Evolutionary conservation across 1,284 basidiomycete species (phyloP).

Genomic region (Cutaneotrichosporon dermatis): DNA sequence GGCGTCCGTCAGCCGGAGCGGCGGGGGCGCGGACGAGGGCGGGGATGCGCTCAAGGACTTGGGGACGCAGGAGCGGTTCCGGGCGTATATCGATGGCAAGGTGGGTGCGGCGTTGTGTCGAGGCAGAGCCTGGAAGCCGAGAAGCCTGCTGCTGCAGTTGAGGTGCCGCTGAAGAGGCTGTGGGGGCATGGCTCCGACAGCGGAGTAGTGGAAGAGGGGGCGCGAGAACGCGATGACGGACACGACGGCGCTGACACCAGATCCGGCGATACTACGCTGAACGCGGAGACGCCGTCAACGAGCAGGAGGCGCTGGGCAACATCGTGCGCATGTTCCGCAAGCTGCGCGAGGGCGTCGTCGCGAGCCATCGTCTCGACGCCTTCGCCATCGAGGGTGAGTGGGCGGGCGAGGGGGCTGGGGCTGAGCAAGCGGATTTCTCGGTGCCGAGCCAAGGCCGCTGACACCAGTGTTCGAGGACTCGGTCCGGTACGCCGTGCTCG

Average conservation of each 20-base stretch:
- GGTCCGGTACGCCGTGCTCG: constrained; percentile 36
- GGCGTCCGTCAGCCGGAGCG: constrained; percentile 34
- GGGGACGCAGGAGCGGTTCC: constrained; percentile 35
- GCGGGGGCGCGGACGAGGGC: constrained; percentile 41
- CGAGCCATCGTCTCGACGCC: constrained; percentile 36
- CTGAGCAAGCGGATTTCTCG: not conserved
- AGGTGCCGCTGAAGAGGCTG: too few relatives aligned
- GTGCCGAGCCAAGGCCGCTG: not conserved
- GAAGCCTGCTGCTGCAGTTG: too few relatives aligned
- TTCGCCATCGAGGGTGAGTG: constrained; percentile 45
- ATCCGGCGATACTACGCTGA: constrained; percentile 7
- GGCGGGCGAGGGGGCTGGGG: not conserved
- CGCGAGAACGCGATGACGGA: too few relatives aligned
- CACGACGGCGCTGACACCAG: constrained; percentile 2
- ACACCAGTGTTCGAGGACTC: constrained; percentile 43
- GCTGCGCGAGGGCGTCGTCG: constrained; percentile 46
- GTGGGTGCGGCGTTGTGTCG: constrained; percentile 19
- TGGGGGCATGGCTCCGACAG: too few relatives aligned
- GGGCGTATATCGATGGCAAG: constrained; percentile 41
- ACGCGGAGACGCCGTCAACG: constrained; percentile 20
- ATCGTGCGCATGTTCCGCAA: constrained; percentile 45
- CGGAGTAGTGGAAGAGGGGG: too few relatives aligned
- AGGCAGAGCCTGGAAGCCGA: too few relatives aligned
- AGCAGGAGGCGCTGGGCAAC: constrained; percentile 37
- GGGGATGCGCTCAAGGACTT: constrained; percentile 47